These are phyloP conservation scores for Prunus padus DNA, from an alignment of 306 rosid genomes.

Conservation along the genomic window DNA sequence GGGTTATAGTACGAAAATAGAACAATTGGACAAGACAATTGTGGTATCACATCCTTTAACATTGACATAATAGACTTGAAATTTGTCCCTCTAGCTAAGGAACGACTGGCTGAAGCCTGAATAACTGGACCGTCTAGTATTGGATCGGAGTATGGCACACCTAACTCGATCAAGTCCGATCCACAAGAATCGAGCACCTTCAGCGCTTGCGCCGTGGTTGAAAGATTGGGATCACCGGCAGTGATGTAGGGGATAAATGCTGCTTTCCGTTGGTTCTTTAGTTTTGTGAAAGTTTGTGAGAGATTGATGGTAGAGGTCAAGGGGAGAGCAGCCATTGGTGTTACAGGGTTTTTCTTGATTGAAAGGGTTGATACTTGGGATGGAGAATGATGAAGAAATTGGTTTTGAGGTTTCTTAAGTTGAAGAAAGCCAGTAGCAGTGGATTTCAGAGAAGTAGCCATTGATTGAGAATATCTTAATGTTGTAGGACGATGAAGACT, in stretches of 20 bases:
- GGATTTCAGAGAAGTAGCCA: neutral
- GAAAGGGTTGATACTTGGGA: neutral
- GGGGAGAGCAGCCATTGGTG: constrained; percentile 45
- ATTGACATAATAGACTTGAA: constrained; percentile 58
- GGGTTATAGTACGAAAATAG: constrained; percentile 77
- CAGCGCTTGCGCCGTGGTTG: constrained; percentile 84
- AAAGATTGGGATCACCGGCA: constrained; percentile 90
- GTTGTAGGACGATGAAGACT: no score
- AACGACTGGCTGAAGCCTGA: constrained; percentile 85
- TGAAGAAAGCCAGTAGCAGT: neutral
- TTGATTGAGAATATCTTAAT: no score
- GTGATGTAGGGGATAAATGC: constrained; percentile 89
- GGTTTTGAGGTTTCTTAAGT: neutral
- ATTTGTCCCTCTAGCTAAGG: constrained; percentile 75
- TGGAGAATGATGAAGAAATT: neutral
- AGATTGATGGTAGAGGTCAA: constrained; percentile 44
- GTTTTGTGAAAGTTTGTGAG: constrained; percentile 63
- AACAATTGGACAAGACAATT: constrained; percentile 74
- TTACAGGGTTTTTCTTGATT: neutral
- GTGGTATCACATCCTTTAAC: constrained; percentile 82
- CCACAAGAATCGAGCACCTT: constrained; percentile 82
- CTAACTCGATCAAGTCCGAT: constrained; percentile 75
- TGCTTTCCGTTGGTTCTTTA: constrained; percentile 64
- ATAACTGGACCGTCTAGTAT: constrained; percentile 94
- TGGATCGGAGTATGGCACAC: constrained; percentile 87